Base-by-base conservation (phyloP, 2,329 filamentous ascomycete species). In the Daldinia eschscholtzii region DNA sequence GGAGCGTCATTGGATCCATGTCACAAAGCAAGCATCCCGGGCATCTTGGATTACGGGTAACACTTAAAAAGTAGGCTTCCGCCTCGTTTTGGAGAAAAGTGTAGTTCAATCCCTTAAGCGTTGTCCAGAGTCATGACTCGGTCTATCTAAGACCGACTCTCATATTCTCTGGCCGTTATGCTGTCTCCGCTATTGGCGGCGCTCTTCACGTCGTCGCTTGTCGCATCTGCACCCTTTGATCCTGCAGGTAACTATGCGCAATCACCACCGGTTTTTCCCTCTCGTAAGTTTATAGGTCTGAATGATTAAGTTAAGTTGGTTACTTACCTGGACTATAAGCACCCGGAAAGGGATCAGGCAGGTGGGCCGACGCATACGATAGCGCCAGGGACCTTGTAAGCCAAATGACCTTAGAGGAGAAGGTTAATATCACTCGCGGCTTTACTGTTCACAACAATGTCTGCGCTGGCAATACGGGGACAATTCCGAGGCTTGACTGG, bases 341-440 rank as follows among this genome's bases (percentile, higher is more conserved):
- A 1, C 37, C 69, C 5, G 77, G 77, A 3, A 76, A 76, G 56
- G 79, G 79, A 5, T 58, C 68, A 2, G 82, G 80, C 1, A 65
- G 64, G 30, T 92, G 90, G 90, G 81, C 82, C 6, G 80, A 82
- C 28, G 88, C 89, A 46, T 91, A 91, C 73, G 79, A 79, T 48
- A 87, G 85, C 68, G 89, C 90, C 1, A 81, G 84, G 37, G 76
- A 79, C 1, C 78, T 92, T 2, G 89, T 91, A 9, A 79, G 80
- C 30, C 84, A 87, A 58, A 87, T 92, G 86, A 92, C 89, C 0
- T 77, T 92, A 1, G 89, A 89, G 12, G 90, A 92, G 75, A 91
- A 89, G 75, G 88, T 80, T 37, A 85, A 86, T 66, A 76, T 85
- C 5, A 85, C 83, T 1, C 77, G 81, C n/a, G 83, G 83, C 44